Conservation (phyloP, 2,329 filamentous ascomycete species). For the Aureobasidium sp. region DNA sequence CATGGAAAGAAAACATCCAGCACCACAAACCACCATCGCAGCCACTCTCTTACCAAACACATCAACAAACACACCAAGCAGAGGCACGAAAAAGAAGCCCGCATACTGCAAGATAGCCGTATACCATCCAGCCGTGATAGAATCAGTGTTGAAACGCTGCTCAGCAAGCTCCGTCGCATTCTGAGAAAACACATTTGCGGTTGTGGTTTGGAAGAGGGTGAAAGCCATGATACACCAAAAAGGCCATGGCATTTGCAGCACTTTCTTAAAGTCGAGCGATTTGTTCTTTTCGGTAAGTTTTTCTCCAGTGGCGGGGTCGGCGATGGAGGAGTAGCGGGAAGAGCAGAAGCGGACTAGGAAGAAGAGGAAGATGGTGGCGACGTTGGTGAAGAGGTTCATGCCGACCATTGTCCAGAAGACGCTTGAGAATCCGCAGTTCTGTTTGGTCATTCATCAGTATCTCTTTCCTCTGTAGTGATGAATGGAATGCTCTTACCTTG, state of each 20-base stretch:
- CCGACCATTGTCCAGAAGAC: constrained; percentile 54
- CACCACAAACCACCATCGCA: constrained; percentile 38
- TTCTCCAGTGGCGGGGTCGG: constrained; percentile 51
- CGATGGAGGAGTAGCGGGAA: constrained; percentile 36
- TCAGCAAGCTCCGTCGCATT: constrained; percentile 55
- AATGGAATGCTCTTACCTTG: constrained; percentile 24
- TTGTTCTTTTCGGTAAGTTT: constrained; percentile 51
- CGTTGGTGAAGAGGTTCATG: constrained; percentile 56
- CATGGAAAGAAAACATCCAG: constrained; percentile 46
- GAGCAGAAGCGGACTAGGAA: constrained; percentile 46
- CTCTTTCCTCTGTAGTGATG: no score
- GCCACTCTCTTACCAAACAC: constrained; percentile 45
- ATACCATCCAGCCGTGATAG: constrained; percentile 53
- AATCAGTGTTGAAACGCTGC: constrained; percentile 47
- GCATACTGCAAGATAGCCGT: constrained; percentile 48
- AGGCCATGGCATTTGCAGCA: constrained; percentile 50
- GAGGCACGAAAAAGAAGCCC: constrained; percentile 50
- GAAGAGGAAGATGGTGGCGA: constrained; percentile 45
- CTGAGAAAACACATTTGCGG: constrained; percentile 42
- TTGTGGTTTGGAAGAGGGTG: constrained; percentile 50
- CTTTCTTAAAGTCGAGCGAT: constrained; percentile 46
- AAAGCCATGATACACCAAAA: constrained; percentile 50
- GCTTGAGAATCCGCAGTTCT: constrained; percentile 49
- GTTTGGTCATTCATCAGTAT: background rate
- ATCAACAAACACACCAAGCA: constrained; percentile 49